Base-by-base conservation (phyloP, 2,329 filamentous ascomycete species). In the Lasiodiplodia sp. region DNA sequence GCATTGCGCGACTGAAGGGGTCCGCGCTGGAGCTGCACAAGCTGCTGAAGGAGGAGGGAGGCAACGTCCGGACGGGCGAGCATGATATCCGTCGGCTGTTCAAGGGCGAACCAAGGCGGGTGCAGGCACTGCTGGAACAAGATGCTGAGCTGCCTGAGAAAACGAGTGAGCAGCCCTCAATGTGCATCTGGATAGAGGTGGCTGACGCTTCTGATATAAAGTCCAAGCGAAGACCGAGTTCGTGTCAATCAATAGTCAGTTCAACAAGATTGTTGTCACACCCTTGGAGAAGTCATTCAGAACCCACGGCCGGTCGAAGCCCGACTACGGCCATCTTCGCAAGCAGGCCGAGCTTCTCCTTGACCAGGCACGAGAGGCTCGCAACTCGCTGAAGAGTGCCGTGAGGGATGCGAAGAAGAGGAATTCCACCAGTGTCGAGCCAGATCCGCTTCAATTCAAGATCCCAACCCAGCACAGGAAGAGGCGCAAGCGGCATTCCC, bases 191-290 rank as follows among this genome's bases (percentile, higher is more conserved):
- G 25, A 5, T 7, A 18, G 18, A 28, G 12, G 18, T 11, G 3
- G 18, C 44, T 63, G 28, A 63, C 28, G 12, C 2, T 23, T n/a
- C 4, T 28, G n/a, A 37, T n/a, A 7, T 18, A 8, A 47, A 47
- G 60, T 64, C 28, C 60, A 64, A 31, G n/a, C 60, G 21, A 64
- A 64, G 60, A 64, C 60, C 7, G 60, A 64, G 11, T 64, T 64
- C 7, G 60, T 64, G 11, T 64, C 60, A n/a, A 64, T 64, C 25
- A 64, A 64, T 16, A 52, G 40, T n/a, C 60, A 64, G 60, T 64
- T 64, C 44, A 37, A 52, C 21, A 64, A 64, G 60, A 38, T 52
- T 14, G 31, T 64, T n/a, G 44, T 64, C 16, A 38, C 10, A 8
- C 60, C 60, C 18, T n/a, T 64, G 47, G 60, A 64, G 60, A 51